Conservation (phyloP, 1,284 basidiomycete species). For the Trametes polyzona region DNA sequence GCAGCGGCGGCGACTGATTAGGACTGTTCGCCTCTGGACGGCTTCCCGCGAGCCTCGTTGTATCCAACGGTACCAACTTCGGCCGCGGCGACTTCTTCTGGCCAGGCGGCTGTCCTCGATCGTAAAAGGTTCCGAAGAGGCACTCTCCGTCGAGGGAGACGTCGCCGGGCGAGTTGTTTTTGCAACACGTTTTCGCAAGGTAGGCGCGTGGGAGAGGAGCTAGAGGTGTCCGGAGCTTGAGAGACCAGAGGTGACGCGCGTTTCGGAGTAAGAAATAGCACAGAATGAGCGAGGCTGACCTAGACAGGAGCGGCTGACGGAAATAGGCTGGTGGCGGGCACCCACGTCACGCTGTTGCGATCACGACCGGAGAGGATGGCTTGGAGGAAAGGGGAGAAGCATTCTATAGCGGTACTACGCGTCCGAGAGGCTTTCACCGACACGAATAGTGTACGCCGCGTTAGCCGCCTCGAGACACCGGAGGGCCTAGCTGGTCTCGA, state of each 20-base stretch:
- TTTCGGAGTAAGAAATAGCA: no score
- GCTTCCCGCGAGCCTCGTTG: conserved; percentile 6
- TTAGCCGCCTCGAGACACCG: neutral
- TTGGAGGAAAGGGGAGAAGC: no score
- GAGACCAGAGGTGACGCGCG: neutral
- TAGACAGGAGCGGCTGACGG: neutral
- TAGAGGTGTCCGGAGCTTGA: neutral
- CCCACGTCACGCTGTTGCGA: neutral
- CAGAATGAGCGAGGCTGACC: neutral
- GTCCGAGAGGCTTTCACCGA: neutral
- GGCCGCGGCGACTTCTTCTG: neutral
- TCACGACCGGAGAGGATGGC: neutral
- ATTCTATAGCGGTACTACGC: neutral
- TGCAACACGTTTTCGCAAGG: no score
- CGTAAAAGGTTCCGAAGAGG: neutral
- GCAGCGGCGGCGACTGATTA: no score
- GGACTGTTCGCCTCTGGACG: no score
- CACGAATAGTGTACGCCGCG: neutral
- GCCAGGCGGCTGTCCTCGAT: neutral
- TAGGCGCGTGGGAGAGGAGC: no score
- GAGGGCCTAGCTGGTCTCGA: neutral
- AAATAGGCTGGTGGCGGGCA: neutral
- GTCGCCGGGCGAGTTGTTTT: neutral
- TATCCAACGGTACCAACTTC: neutral
- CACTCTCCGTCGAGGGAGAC: neutral